Conservation (phyloP, 108 stramenopile genomes). For the Licmophora abbreviata region DNA sequence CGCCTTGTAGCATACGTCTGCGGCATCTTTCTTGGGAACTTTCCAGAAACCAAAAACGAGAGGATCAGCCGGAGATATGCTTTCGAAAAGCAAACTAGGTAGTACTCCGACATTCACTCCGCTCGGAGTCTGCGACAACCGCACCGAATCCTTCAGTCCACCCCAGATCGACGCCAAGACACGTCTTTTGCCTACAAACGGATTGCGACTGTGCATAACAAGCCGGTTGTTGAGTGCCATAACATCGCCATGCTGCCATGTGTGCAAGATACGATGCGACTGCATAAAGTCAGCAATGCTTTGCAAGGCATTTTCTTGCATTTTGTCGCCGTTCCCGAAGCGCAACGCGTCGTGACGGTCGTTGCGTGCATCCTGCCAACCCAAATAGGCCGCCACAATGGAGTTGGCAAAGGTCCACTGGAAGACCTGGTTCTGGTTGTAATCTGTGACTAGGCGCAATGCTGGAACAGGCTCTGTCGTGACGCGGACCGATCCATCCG, state of each 20-base stretch:
- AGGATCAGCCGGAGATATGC: slow-evolving; percentile 29
- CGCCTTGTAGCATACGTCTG: slow-evolving; percentile 65
- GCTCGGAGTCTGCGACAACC: not conserved
- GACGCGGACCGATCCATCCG: slow-evolving; percentile 49
- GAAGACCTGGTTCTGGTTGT: slow-evolving; percentile 26
- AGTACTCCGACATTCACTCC: not conserved
- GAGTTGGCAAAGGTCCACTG: slow-evolving; percentile 57
- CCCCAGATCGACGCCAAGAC: slow-evolving; percentile 57
- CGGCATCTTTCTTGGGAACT: slow-evolving; percentile 44
- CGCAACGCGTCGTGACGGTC: slow-evolving; percentile 60
- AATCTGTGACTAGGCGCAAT: slow-evolving; percentile 42
- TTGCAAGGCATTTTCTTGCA: slow-evolving; percentile 42
- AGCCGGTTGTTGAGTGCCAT: slow-evolving; percentile 69
- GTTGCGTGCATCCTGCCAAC: slow-evolving; percentile 73
- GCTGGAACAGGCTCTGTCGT: slow-evolving; percentile 64
- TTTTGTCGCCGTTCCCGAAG: slow-evolving; percentile 58
- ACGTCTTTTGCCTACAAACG: slow-evolving; percentile 48
- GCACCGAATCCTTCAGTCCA: slow-evolving; percentile 6
- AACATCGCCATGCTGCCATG: slow-evolving; percentile 70
- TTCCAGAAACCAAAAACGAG: slow-evolving; percentile 86
- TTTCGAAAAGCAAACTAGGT: slow-evolving; percentile 1
- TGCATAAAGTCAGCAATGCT: slow-evolving; percentile 62
- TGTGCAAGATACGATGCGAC: slow-evolving; percentile 46
- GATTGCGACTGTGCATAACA: slow-evolving; percentile 76
- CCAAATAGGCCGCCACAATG: slow-evolving; percentile 71